phyloP scores from a whole-genome alignment of 441 rosid species.

The Corymbia citriodora region DNA sequence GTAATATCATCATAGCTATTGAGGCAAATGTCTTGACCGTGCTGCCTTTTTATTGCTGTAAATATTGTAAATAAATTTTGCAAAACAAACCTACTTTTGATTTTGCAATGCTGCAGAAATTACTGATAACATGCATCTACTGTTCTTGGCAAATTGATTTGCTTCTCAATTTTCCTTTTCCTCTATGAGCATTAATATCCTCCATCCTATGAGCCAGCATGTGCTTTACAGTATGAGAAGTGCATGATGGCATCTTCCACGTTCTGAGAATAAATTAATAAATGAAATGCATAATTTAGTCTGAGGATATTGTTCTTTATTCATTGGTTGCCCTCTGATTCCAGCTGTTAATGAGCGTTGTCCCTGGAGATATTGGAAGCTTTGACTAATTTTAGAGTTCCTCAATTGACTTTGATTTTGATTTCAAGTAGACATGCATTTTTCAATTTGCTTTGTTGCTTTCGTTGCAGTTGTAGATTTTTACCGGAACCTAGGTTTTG shows the following conservation, averaged over 20 bases:
- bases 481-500: slow-evolving; percentile 86
- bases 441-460: neutral
- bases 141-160: neutral
- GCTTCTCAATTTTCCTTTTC: neutral
- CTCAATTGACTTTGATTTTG: neutral
- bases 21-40: neutral
- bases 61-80: neutral
- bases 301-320: neutral
- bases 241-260: neutral
- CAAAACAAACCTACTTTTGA: neutral
- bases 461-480: slow-evolving; percentile 77
- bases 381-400: neutral
- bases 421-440: neutral
- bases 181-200: neutral
- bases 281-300: neutral
- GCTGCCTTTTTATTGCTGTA: neutral
- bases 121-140: neutral
- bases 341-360: neutral
- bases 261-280: neutral
- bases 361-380: neutral
- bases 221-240: neutral
- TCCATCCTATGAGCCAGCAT: neutral
- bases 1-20: neutral
- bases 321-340: neutral
- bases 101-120: neutral